Evolutionary conservation across 352 stramenopile genomes (phyloP).

Genomic region (Globisporangium acanthophoron): DNA sequence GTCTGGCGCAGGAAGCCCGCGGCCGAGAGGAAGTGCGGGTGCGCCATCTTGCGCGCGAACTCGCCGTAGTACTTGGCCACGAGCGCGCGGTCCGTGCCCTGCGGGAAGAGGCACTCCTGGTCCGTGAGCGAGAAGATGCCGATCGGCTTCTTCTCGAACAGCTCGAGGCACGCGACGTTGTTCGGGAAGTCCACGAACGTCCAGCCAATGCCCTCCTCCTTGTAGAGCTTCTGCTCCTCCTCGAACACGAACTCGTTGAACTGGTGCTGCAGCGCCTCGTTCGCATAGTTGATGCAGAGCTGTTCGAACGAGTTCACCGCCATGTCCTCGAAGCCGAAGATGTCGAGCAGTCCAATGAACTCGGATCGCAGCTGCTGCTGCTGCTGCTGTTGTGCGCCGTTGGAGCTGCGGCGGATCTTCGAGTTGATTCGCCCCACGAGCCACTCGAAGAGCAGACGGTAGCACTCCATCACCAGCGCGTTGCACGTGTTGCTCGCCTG

Average conservation of each 20-base stretch:
- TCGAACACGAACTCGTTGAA: slow-evolving; percentile 93
- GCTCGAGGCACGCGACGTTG: slow-evolving; percentile 68
- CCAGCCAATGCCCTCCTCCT: slow-evolving; percentile 70
- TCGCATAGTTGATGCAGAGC: slow-evolving; percentile 90
- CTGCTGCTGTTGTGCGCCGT: slow-evolving; percentile 55
- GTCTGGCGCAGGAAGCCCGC: slow-evolving; percentile 42
- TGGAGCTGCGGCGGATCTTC: slow-evolving; percentile 45
- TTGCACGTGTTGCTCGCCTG: no score
- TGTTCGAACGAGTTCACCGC: slow-evolving; percentile 84
- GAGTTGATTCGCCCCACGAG: slow-evolving; percentile 91
- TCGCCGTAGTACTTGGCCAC: slow-evolving; percentile 75
- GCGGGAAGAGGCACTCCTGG: slow-evolving; percentile 77
- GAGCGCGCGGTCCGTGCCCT: slow-evolving; percentile 65
- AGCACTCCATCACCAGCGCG: slow-evolving; percentile 91
- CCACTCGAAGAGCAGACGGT: slow-evolving; percentile 92
- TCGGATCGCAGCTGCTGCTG: slow-evolving; percentile 70
- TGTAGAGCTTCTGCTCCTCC: slow-evolving; percentile 76
- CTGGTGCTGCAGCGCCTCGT: slow-evolving; percentile 84
- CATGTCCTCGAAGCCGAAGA: slow-evolving; percentile 90
- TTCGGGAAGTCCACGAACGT: slow-evolving; percentile 75
- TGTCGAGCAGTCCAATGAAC: slow-evolving; percentile 84
- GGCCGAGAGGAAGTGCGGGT: slow-evolving; percentile 51
- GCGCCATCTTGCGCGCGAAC: slow-evolving; percentile 52
- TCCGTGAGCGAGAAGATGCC: slow-evolving; percentile 82
- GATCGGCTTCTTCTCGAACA: slow-evolving; percentile 75